Evolutionary conservation across 768 basidiomycete species (phyloP), one percentile per base, ranked within the genome.

Genomic region (Hebeloma cylindrosporum): DNA sequence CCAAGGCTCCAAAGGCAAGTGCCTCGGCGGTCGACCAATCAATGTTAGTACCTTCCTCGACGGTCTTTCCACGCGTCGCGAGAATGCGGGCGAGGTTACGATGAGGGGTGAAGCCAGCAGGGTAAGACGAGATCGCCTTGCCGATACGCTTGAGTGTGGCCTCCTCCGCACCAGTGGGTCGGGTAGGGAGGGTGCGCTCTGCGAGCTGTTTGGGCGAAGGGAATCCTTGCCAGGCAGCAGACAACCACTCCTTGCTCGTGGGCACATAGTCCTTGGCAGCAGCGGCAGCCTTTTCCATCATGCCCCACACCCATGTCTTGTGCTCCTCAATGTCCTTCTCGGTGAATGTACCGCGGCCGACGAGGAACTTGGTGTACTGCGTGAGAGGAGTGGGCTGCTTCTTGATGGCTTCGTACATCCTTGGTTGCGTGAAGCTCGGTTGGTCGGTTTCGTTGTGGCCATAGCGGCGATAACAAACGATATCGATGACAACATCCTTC

Each of bases 371-470:
- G 51, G 89, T 81, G 72, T 99, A 99, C 63, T 92, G 80, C 5
- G 90, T 87, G 41, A 98, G 77, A 4, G 93, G 82, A 1, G 94
- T 93, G 2, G 88, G 89, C 68, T 98, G 93, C 58, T 90, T 88
- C 69, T 84, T 83, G 62, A 99, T 96, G 22, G 93, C 91, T 66
- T 92, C 79, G 75, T 99, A 99, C 96, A 98, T 99, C 52, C 90
- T 79, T 5, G 96, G 96, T 66, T 99, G 96, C 7, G 96, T 98
- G 74, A 99, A 99, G 65, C 82, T 88, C 18, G 96, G 96, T 66
- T 99, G 96, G 62, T 99, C 96, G 7, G 93, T 97, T 69, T 99
- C 96, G 66, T 99, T 99, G 72, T 99, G 96, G n/a, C 96, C 96
- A 62, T 98, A 83, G 43, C 93, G 92, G 52, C 96, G 89, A 73